Base-by-base conservation (phyloP, 2,329 filamentous ascomycete species). In the Sphaerulina populicola region DNA sequence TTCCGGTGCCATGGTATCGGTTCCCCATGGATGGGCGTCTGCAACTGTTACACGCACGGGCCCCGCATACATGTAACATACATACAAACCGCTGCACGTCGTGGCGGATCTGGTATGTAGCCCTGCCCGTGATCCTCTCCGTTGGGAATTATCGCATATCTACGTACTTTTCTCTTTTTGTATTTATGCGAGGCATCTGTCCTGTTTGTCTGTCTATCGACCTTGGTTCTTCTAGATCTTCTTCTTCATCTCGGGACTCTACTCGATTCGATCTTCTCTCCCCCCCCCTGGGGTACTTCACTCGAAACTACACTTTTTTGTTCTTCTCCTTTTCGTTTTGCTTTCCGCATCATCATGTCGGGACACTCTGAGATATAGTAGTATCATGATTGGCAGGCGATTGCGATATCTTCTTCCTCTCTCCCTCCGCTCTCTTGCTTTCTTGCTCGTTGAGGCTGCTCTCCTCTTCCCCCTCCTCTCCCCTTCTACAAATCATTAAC, bases 1-100 rank as follows among this genome's bases (percentile, higher is more conserved):
- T n/a, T 7, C 51, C 45, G 41, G 36, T 39, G 33, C 40, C 46
- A 23, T 33, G 43, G 51, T 30, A 21, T 38, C 33, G 43, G 36
- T 43, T 35, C 23, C n/a, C 12, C 39, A 38, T 18, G 23, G 37
- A 38, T 18, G 18, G 18, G 18, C 18, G 18, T 18, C 18, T 18
- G 18, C 18, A 18, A 18, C 18, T 18, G 18, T 18, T 3, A 18
- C 4, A 18, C 18, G 18, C 18, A 18, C 4, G 2, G 18, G 18
- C 18, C 4, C 18, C 18, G 18, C n/a, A n/a, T n/a, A n/a, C n/a
- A n/a, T n/a, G n/a, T n/a, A n/a, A n/a, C n/a, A n/a, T n/a, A n/a
- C n/a, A n/a, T n/a, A n/a, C n/a, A n/a, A n/a, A n/a, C n/a, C n/a
- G n/a, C n/a, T n/a, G n/a, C n/a, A n/a, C n/a, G n/a, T n/a, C n/a